Conservation (phyloP, 2,329 filamentous ascomycete species). For the Ophiostoma ulmi region DNA sequence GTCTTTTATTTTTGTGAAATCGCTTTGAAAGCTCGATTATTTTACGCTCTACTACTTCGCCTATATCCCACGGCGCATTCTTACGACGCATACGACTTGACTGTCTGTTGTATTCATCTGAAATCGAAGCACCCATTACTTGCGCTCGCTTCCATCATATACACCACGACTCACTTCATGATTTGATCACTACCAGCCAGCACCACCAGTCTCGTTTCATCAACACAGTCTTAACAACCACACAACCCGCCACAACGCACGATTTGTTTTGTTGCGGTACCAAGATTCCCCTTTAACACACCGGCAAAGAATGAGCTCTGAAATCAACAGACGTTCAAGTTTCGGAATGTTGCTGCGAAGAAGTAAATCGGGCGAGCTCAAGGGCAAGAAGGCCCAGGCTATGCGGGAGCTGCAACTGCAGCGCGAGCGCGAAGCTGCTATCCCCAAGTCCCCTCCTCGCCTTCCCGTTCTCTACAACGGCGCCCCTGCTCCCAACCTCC, state of each 20-base stretch:
- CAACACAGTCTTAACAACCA: not conserved
- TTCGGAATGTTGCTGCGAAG: conserved; percentile 60
- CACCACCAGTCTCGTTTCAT: not conserved
- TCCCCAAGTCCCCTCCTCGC: conserved; percentile 46
- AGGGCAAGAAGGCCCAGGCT: conserved; percentile 57
- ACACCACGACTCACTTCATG: not conserved
- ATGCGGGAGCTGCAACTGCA: conserved; percentile 47
- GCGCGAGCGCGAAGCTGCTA: conserved; percentile 45
- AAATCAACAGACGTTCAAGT: conserved; percentile 39
- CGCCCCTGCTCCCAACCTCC: conserved; percentile 42
- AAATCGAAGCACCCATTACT: not conserved
- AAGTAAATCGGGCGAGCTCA: conserved; percentile 62
- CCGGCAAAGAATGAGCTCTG: conserved; percentile 35
- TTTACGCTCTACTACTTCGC: not conserved
- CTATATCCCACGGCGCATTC: not conserved
- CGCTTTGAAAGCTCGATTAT: conserved; percentile 10
- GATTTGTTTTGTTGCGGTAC: conserved; percentile 1
- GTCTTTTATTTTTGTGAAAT: conserved; percentile 8
- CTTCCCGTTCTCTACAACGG: conserved; percentile 50
- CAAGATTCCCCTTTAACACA: conserved; percentile 4
- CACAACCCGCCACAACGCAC: not conserved
- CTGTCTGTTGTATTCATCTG: not conserved
- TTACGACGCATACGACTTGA: conserved; percentile 10
- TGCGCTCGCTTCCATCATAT: not conserved
- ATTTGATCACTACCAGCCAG: not conserved